Base-by-base conservation (phyloP, 1,284 basidiomycete species). In the Trichosporon asahii region DNA sequence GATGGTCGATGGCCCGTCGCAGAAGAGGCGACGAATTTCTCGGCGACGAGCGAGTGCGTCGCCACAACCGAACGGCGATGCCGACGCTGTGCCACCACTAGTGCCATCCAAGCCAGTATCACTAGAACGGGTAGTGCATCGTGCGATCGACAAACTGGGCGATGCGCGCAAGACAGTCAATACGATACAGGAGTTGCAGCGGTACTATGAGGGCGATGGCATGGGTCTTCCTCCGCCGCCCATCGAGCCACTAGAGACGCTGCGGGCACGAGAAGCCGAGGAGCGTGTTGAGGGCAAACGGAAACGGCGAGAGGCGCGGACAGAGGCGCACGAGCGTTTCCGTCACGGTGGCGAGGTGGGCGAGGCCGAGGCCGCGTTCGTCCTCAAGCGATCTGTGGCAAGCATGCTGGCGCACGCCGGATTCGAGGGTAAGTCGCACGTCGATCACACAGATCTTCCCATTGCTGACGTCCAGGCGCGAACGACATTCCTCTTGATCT, bases 331-430 rank as follows among this genome's bases (percentile, higher is more conserved):
- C 8, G 73, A 78, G 67, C 69, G 81, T 53, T 66, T 72, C 63
- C 72, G 72, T 60, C 18, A 68, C 5, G 79, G 80, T 12, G 79
- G 77, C 8, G 81, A 83, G 70, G 76, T 83, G 1, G 79, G 81
- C 15, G 78, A 77, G 66, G 72, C 68, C 7, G 77, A 82, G 68
- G 85, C 83, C 4, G 73, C 74, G 0, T 66, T 77, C 31, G 70
- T 73, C 12, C 68, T 84, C 70, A 81, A 80, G 69, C 70, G 74
- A n/a, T 77, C 78, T 1, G 74, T 80, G 1, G 85, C 86, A 64
- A 91, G 91, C 79, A 85, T 95, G 64, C 79, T 95, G 73, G 92
- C 94, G 72, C 94, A 95, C 84, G 86, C 88, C 44, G 94, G 94
- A 0, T 96, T 97, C 78, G 94, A 96, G 85, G 92, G 94, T 91